These are phyloP conservation scores for Pseudotsuga menziesii DNA, from an alignment of 75 land plant species.

Conservation along the genomic window DNA sequence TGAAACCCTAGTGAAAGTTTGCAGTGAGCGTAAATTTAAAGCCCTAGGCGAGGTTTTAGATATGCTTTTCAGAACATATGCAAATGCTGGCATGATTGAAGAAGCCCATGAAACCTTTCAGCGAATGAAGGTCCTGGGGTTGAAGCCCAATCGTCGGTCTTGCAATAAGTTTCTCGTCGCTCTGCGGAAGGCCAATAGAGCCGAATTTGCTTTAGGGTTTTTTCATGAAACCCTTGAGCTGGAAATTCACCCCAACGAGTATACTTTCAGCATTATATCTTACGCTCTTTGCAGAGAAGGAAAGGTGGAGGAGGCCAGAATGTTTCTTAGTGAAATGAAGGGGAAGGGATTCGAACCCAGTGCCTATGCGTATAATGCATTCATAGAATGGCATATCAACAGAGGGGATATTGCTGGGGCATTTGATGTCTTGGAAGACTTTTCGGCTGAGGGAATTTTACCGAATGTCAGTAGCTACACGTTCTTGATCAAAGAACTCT, in stretches of 20 bases:
- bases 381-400: conserved; percentile 32
- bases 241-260: conserved; percentile 14
- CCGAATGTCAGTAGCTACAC: conserved; percentile 52
- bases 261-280: conserved; percentile 30
- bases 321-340: conserved; percentile 30
- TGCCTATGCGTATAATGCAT: conserved; percentile 35
- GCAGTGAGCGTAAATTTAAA: no score
- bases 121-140: conserved; percentile 14
- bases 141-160: conserved; percentile 32
- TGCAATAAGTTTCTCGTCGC: conserved; percentile 40
- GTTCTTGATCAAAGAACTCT: conserved; percentile 45
- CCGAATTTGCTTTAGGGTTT: conserved; percentile 23
- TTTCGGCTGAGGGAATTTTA: conserved; percentile 14
- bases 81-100: conserved; percentile 32
- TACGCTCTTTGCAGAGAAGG: conserved; percentile 45
- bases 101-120: conserved; percentile 37
- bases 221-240: conserved; percentile 28
- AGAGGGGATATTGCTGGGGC: conserved; percentile 32
- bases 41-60: not conserved
- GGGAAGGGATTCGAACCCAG: conserved; percentile 46
- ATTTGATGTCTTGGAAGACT: conserved; percentile 21
- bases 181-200: conserved; percentile 15
- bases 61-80: conserved; percentile 28
- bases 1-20: not conserved
- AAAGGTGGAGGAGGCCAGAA: conserved; percentile 24